Conservation (phyloP, 1,139 yeast species). For the Suhomyces terraborum region DNA sequence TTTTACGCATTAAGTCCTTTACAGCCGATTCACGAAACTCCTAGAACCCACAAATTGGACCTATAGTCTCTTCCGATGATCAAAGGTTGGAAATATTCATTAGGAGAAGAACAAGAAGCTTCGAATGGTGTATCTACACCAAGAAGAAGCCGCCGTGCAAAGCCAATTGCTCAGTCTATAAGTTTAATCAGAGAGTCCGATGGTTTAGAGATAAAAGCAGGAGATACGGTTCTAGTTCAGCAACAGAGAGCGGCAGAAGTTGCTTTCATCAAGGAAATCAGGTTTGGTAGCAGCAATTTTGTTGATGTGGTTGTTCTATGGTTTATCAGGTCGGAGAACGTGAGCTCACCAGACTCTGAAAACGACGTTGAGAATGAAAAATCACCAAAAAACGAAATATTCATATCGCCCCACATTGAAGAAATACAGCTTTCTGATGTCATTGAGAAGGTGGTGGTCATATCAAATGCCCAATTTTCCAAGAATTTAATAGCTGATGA, state of each 20-base stretch:
- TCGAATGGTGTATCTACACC: constrained; percentile 9
- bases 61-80: too few species aligned
- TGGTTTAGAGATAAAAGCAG: constrained; percentile 39
- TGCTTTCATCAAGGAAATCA: constrained; percentile 45
- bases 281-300: constrained; percentile 40
- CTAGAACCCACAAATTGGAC: too few species aligned
- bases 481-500: constrained; percentile 31
- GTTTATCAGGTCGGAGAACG: constrained; percentile 33
- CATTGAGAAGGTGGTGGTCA: constrained; percentile 35
- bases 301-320: constrained; percentile 42
- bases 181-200: constrained; percentile 34
- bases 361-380: background rate
- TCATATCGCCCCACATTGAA: constrained; percentile 42
- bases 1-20: too few species aligned
- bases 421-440: constrained; percentile 35
- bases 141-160: constrained; percentile 21
- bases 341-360: constrained; percentile 16
- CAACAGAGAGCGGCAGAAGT: constrained; percentile 23
- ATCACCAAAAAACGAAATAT: constrained; percentile 32
- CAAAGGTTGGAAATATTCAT: constrained; percentile 37
- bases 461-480: constrained; percentile 29
- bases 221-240: constrained; percentile 40
- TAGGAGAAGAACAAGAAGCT: constrained; percentile 20
- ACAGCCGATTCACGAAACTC: too few species aligned
- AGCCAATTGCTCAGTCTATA: constrained; percentile 15